phyloP scores from a whole-genome alignment of 371 early-diverging fungal genomes.

The Apophysomyces elegans region DNA sequence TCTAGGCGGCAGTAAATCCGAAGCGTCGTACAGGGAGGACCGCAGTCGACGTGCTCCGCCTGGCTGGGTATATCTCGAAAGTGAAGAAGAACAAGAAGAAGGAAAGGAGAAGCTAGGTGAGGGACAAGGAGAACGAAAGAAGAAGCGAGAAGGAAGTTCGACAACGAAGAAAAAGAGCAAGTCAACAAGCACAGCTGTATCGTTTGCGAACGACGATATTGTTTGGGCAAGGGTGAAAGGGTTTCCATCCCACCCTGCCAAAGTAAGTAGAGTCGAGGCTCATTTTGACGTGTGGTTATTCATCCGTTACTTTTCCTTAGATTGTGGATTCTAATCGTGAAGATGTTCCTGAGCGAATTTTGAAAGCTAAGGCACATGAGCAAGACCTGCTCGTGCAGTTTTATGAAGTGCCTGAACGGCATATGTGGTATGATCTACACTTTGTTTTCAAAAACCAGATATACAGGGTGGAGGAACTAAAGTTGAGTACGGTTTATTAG shows the following conservation, averaged over 20 bases:
- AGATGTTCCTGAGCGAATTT: constrained; percentile 27
- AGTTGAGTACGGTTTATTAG: constrained; percentile 16
- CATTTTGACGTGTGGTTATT: neutral
- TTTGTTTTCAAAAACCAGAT: neutral
- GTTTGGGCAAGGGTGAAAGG: constrained; percentile 53
- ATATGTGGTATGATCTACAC: constrained; percentile 39
- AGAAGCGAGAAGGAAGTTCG: neutral
- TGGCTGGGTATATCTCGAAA: constrained; percentile 30
- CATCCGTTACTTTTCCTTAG: constrained; percentile 12
- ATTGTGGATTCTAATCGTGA: constrained; percentile 28
- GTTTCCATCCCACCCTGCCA: constrained; percentile 51
- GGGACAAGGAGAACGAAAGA: constrained; percentile 12
- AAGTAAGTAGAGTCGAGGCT: constrained; percentile 20
- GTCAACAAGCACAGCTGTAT: constrained; percentile 1
- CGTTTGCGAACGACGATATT: constrained; percentile 19
- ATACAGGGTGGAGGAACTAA: neutral
- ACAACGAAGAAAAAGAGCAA: constrained; percentile 8
- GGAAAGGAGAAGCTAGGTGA: neutral
- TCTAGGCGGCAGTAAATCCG: neutral
- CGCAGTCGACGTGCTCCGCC: constrained; percentile 27
- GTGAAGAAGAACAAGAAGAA: constrained; percentile 15
- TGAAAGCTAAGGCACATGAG: constrained; percentile 16
- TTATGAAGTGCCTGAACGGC: constrained; percentile 32
- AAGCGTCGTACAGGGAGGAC: constrained; percentile 17
- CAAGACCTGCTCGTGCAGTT: constrained; percentile 33